Evolutionary conservation across 2,329 filamentous ascomycete species (phyloP).

Genomic region (Tolypocladium cylindrosporum): DNA sequence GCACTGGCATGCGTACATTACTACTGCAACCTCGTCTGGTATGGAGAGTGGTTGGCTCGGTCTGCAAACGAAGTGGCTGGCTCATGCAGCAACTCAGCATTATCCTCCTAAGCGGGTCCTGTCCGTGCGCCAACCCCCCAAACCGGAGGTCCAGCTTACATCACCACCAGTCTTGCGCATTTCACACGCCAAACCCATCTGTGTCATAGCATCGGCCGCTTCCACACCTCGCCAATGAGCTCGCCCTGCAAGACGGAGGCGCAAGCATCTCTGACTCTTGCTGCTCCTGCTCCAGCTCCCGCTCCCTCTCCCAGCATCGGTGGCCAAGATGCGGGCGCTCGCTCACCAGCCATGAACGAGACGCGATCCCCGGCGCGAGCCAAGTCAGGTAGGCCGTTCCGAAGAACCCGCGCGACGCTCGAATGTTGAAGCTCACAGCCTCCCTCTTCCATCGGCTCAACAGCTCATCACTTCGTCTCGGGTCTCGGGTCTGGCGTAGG

Average conservation of each 20-base stretch:
- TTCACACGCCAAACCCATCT: background rate
- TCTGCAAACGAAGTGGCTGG: background rate
- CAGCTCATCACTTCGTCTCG: constrained; percentile 78
- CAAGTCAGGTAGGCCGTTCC: constrained; percentile 6
- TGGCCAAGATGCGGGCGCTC: background rate
- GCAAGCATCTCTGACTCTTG: background rate
- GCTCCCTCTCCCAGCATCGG: background rate
- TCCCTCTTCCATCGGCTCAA: background rate
- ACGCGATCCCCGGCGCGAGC: constrained; percentile 7
- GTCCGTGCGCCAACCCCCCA: background rate
- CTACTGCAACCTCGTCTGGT: background rate
- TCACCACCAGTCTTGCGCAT: background rate
- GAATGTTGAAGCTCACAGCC: background rate
- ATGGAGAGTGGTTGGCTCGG: background rate
- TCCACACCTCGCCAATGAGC: background rate
- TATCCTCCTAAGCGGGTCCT: background rate
- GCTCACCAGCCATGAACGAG: constrained; percentile 4
- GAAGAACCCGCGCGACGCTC: background rate
- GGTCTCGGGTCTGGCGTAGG: constrained; percentile 80
- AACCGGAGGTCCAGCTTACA: background rate
- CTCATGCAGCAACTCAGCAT: background rate
- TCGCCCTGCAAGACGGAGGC: background rate
- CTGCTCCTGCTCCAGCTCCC: background rate
- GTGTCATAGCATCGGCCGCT: background rate
- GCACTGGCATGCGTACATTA: background rate